Evolutionary conservation across 2,329 filamentous ascomycete genomes (phyloP), one percentile per base, ranked within the genome.

Genomic region (Myriosclerotinia curreyana): DNA sequence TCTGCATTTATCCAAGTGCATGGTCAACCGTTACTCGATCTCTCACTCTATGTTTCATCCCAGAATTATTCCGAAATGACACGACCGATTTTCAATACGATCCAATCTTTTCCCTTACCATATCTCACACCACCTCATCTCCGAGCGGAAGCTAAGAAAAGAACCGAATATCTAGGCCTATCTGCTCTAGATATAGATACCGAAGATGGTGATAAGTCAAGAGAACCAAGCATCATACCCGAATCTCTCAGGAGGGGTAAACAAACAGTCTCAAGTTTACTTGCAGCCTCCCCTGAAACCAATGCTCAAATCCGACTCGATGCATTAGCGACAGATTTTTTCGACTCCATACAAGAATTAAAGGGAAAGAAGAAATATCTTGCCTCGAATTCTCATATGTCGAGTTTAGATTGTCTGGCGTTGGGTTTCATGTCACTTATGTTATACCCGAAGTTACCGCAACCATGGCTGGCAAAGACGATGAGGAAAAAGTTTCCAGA

Each of bases 41-140:
- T 97, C 64, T 93, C 88, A 60, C 87, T 98, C 70, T 98, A 96
- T 76, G 89, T 95, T 68, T 95, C 92, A 40, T 91, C 89, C 64
- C 86, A 92, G 68, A 97, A 98, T 79, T 99, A 95, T 83, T 82
- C 86, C 63, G 80, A 82, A 51, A 79, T 83, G 56, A 96, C 92
- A 5, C 86, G 92, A 20, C 90, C 92, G 2, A 88, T 91, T 46
- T 96, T 92, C 78, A 91, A 88, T 69, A 79, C 81, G 7, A 83
- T 97, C 64, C 84, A 98, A 48, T 85, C 89, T 49, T 96, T 95
- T 81, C 92, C 95, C 22, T 82, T 92, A 67, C 93, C 93, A 71
- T 99, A 95, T 85, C 89, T 90, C 50, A 81, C 96, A 6, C 93
- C 93, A 2, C 87, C 90, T 0, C 80, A 85, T 64, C 80, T 92